These are phyloP conservation scores for Thielaviopsis populi DNA, from an alignment of 2,329 filamentous ascomycete genomes.

Conservation along the genomic window DNA sequence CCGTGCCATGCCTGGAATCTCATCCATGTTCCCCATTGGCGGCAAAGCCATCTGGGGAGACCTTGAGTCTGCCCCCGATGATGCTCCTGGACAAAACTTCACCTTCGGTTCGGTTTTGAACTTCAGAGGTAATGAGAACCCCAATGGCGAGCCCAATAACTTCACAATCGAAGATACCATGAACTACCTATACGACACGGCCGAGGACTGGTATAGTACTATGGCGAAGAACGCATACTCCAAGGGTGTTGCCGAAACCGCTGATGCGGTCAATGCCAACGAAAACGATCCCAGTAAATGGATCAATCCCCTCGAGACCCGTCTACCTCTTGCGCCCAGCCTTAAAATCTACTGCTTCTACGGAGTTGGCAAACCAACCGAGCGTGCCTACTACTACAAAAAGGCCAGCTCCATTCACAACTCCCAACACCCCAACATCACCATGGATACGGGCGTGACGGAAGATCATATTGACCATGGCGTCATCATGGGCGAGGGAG, in stretches of 20 bases:
- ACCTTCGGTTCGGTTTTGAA: constrained; percentile 74
- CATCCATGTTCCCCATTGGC: constrained; percentile 89
- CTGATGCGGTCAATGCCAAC: constrained; percentile 65
- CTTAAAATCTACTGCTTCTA: constrained; percentile 98
- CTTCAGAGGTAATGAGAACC: constrained; percentile 55
- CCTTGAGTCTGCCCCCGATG: constrained; percentile 72
- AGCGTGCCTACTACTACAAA: constrained; percentile 84
- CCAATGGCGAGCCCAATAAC: constrained; percentile 52
- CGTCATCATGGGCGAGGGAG: constrained; percentile 89
- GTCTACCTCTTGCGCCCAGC: constrained; percentile 71
- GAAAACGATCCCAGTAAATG: constrained; percentile 67
- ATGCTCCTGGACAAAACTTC: constrained; percentile 53
- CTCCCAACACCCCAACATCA: constrained; percentile 52
- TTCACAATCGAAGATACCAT: constrained; percentile 68
- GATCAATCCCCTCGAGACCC: constrained; percentile 86
- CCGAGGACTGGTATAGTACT: constrained; percentile 72
- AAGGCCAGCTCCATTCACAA: constrained; percentile 45
- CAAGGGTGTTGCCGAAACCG: constrained; percentile 70
- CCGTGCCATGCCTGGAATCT: constrained; percentile 90
- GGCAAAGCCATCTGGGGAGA: constrained; percentile 95
- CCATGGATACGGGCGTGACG: constrained; percentile 51
- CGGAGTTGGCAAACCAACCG: constrained; percentile 82
- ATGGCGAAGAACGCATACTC: constrained; percentile 66
- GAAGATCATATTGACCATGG: constrained; percentile 60
- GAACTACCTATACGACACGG: constrained; percentile 59